Evolutionary conservation across 2,329 filamentous ascomycete genomes (phyloP).

Genomic region (Lachnellula arida): DNA sequence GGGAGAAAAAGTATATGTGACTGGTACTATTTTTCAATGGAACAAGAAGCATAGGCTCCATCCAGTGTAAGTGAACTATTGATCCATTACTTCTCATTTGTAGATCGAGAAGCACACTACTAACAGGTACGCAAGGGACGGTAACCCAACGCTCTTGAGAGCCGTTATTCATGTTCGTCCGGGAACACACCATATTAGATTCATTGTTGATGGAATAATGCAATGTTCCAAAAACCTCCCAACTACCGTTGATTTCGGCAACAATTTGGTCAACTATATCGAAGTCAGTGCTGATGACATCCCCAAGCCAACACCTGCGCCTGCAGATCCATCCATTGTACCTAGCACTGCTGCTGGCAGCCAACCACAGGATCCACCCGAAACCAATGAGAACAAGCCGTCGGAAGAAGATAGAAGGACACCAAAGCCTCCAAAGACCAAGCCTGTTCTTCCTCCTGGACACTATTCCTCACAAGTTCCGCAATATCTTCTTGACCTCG

Average conservation of each 20-base stretch:
- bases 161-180: slow-evolving; percentile 79
- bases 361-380: slow-evolving; percentile 11
- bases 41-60: slow-evolving; percentile 87
- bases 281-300: slow-evolving; percentile 80
- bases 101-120: not conserved
- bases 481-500: slow-evolving; percentile 79
- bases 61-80: slow-evolving; percentile 58
- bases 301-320: slow-evolving; percentile 34
- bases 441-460: slow-evolving; percentile 49
- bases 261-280: slow-evolving; percentile 97
- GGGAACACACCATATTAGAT: slow-evolving; percentile 94
- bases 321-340: slow-evolving; percentile 25
- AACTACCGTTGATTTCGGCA: slow-evolving; percentile 95
- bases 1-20: slow-evolving; percentile 91
- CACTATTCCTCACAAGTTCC: slow-evolving; percentile 73
- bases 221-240: slow-evolving; percentile 80
- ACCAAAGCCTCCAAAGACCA: slow-evolving; percentile 44
- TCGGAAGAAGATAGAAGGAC: slow-evolving; percentile 34
- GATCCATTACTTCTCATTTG: not conserved
- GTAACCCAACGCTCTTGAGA: slow-evolving; percentile 59
- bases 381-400: slow-evolving; percentile 27
- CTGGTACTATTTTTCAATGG: slow-evolving; percentile 96
- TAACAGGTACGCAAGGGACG: slow-evolving; percentile 33
- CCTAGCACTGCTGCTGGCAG: slow-evolving; percentile 14
- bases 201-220: slow-evolving; percentile 93